Conservation (phyloP, 1,139 yeast genomes). For the Kurtzmaniella quercitrusa region DNA sequence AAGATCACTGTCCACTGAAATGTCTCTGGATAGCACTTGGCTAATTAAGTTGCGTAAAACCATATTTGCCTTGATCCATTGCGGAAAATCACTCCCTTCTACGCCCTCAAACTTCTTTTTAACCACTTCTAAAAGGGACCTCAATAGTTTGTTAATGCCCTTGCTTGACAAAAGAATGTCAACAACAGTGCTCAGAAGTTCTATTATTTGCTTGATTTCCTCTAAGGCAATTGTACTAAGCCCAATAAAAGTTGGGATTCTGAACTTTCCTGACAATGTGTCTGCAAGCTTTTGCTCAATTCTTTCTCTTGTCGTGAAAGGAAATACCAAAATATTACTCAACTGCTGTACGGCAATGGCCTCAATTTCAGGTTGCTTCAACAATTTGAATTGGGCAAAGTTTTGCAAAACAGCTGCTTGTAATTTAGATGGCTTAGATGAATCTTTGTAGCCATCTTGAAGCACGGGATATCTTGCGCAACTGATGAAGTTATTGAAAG, state of each 20-base stretch:
- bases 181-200: slow-evolving; percentile 22
- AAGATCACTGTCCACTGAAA: slow-evolving; percentile 23
- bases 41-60: slow-evolving; percentile 23
- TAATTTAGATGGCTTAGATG: slow-evolving; percentile 46
- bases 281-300: slow-evolving; percentile 38
- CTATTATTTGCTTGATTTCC: slow-evolving; percentile 35
- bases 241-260: slow-evolving; percentile 66
- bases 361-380: slow-evolving; percentile 25
- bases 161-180: slow-evolving; percentile 40
- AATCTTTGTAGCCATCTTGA: slow-evolving; percentile 44
- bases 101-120: slow-evolving; percentile 37
- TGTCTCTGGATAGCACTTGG: slow-evolving; percentile 16
- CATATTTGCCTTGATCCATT: slow-evolving; percentile 44
- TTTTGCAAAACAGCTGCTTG: slow-evolving; percentile 51
- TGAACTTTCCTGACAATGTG: slow-evolving; percentile 25
- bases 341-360: slow-evolving; percentile 50
- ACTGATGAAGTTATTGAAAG: slow-evolving; percentile 49
- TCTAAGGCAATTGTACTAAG: slow-evolving; percentile 51
- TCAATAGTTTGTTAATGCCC: slow-evolving; percentile 30
- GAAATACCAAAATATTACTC: slow-evolving; percentile 49
- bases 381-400: slow-evolving; percentile 29
- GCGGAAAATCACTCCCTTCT: slow-evolving; percentile 16
- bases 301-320: slow-evolving; percentile 55
- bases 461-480: slow-evolving; percentile 68
- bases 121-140: slow-evolving; percentile 23